These are phyloP conservation scores for Amylocystis lapponica DNA, from an alignment of 768 basidiomycete genomes.

Conservation along the genomic window DNA sequence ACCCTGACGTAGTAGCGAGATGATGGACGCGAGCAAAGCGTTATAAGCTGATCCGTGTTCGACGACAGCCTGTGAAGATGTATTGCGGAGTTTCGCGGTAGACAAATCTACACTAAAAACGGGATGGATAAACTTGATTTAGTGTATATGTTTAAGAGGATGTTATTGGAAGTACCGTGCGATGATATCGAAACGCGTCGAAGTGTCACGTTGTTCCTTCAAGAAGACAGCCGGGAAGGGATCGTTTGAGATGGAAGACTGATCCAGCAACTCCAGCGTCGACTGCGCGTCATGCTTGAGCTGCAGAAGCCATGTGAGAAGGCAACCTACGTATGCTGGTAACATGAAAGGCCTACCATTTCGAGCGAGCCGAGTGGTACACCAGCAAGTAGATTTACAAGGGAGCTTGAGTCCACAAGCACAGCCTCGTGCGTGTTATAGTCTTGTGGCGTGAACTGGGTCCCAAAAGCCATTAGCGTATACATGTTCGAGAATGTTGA, in stretches of 20 bases:
- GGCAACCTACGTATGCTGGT: neutral
- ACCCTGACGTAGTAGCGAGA: conserved; percentile 49
- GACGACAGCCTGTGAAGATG: conserved; percentile 39
- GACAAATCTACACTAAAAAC: conserved; percentile 54
- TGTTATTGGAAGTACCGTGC: conserved; percentile 52
- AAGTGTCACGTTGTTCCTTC: conserved; percentile 57
- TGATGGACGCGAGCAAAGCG: conserved; percentile 49
- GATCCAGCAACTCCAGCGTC: conserved; percentile 63
- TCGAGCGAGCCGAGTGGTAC: conserved; percentile 75
- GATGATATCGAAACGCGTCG: conserved; percentile 68
- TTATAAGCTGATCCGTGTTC: conserved; percentile 59
- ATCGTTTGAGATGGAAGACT: conserved; percentile 42
- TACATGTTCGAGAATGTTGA: no score
- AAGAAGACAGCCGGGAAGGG: conserved; percentile 71
- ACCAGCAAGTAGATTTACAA: conserved; percentile 69
- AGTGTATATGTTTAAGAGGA: no score
- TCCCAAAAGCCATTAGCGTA: conserved; percentile 4
- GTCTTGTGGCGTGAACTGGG: conserved; percentile 53
- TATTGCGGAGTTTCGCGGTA: conserved; percentile 37
- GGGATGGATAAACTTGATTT: neutral
- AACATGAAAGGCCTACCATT: conserved; percentile 42
- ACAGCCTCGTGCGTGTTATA: conserved; percentile 49
- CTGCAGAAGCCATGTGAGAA: conserved; percentile 31
- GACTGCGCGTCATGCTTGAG: conserved; percentile 69
- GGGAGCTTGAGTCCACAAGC: conserved; percentile 75